Base-by-base conservation (phyloP, 208 protist species). In the Crithidia mellificae region DNA sequence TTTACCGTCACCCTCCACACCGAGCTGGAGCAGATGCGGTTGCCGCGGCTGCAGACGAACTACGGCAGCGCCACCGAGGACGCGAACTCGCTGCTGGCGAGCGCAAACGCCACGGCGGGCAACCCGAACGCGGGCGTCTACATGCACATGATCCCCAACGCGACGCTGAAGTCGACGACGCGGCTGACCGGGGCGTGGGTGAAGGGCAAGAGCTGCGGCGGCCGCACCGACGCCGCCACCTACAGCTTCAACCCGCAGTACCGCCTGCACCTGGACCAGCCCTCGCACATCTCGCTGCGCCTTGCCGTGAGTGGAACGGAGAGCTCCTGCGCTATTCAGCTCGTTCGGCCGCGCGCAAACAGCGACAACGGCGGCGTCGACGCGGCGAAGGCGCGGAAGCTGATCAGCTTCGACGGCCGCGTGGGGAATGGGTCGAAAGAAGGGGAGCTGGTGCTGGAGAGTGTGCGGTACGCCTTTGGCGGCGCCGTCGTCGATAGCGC, bases 1-100 rank as follows among this genome's bases (percentile, higher is more conserved):
- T 95, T 89, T 74, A 85, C 90, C 34, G 71, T 92, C n/a, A 91
- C 85, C 29, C 77, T 95, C 47, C 85, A 95, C 67, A 90, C 90
- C 6, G 83, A 93, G 66, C 84, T 90, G 61, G 77, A 80, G 51
- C 80, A 88, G 68, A 67, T 89, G 66, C 78, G 75, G 51, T 55
- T 75, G 61, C 70, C 70, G 52, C 61, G 61, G 20, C 62, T 75
- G 25, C 43, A 39, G 47, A 27, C 11, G 1, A 52, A n/a, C 34
- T 46, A 41, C 55, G 49, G 24, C 46, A 75, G 56, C 62, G 68
- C 59, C 24, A 43, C 56, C 25, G n/a, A n/a, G n/a, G 68, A 58
- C 69, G 30, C 14, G 57, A 74, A 71, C 58, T 68, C 61, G 56
- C 69, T 77, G 24, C 56, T 83, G 43, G 77, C 74, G 54, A 66